Base-by-base conservation (phyloP, 352 stramenopile genomes). In the Elongisporangium prolatum region DNA sequence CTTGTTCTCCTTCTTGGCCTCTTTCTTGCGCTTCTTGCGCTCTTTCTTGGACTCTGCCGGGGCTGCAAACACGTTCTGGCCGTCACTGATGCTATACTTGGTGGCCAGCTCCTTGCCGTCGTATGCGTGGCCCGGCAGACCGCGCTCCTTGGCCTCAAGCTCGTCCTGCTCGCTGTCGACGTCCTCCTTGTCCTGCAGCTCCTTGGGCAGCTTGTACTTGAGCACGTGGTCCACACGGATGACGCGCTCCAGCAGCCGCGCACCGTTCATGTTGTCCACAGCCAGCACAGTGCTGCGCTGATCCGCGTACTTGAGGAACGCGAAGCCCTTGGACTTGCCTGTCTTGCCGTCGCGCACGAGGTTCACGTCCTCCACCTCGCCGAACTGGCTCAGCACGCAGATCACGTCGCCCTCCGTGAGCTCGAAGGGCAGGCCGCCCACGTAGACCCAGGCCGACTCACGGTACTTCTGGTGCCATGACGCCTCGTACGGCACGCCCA, bases 271-370 rank as follows among this genome's bases (percentile, higher is more conserved):
- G 72, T 99, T 99, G 76, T 99, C 97, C 38, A 99, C 97, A 0
- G 96, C 97, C 64, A 99, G 79, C 22, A 99, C 87, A 18, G 96
- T 98, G 59, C 88, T 98, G 57, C 94, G 63, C 59, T 96, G 88
- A 78, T 99, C 94, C 68, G 98, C 91, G 68, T 98, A 99, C 79
- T 99, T 99, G 58, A 98, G 20, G 78, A 98, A 99, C 24, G 75
- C 84, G 74, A 98, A 99, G 25, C 96, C 97, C 63, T 94, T 91
- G 48, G 88, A 97, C 75, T 99, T 99, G 50, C 96, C 96, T 7
- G 93, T 98, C 61, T 97, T 96, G 56, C 86, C 91, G 57, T 99
- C 96, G 21, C 96, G 93, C 47, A 98, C 92, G 49, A 99, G 73
- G 73, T 99, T 96, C 55, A 99, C 87, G 74, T 99, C 96, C 64